Evolutionary conservation across 169 alveolate species (phyloP).

Genomic region (Prorocentrum cordatum): DNA sequence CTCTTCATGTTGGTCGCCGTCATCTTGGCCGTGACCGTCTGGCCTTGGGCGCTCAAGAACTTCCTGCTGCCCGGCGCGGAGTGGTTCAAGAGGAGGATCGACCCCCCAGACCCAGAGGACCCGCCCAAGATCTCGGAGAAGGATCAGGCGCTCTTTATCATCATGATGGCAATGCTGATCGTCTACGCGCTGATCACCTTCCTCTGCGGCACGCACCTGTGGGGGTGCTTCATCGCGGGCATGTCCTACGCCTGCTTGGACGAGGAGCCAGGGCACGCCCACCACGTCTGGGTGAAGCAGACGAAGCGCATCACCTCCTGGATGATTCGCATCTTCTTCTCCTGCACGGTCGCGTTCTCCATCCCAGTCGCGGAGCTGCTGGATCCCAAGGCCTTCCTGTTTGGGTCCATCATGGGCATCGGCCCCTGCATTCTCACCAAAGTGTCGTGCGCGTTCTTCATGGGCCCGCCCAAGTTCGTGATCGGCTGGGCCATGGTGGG

Average conservation of each 20-base stretch:
- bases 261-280: constrained; percentile 31
- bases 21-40: constrained; percentile 6
- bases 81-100: not conserved
- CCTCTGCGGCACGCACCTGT: constrained; percentile 35
- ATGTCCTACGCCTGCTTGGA: constrained; percentile 56
- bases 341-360: constrained; percentile 60
- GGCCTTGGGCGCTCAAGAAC: constrained; percentile 6
- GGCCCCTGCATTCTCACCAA: constrained; percentile 42
- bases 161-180: constrained; percentile 7
- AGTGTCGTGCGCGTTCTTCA: constrained; percentile 42
- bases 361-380: constrained; percentile 32
- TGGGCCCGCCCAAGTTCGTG: constrained; percentile 45
- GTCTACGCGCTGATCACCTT: constrained; percentile 7
- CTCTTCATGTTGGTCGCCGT: constrained; percentile 33
- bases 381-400: constrained; percentile 31
- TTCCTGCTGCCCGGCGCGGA: not conserved
- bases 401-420: constrained; percentile 56
- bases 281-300: constrained; percentile 46
- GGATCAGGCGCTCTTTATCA: constrained; percentile 12
- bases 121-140: constrained; percentile 7
- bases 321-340: constrained; percentile 51
- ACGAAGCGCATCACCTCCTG: constrained; percentile 27
- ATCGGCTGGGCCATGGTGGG: constrained; percentile 71
- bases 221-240: constrained; percentile 64
- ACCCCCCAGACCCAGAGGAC: not conserved